Evolutionary conservation across 805 yeast species (phyloP).

Genomic region (Yamadazyma scolyti): DNA sequence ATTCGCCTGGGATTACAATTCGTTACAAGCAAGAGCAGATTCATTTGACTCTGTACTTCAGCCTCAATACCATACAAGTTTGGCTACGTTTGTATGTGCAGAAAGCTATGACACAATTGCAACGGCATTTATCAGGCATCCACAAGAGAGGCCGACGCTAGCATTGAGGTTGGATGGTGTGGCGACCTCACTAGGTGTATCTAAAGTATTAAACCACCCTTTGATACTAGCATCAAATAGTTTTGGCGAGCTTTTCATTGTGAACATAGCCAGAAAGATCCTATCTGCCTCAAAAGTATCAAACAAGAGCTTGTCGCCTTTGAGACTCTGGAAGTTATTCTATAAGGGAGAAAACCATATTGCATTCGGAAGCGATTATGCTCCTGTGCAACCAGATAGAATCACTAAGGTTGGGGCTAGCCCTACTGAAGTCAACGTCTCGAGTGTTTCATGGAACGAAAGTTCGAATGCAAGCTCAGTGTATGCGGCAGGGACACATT

Average conservation of each 20-base stretch:
- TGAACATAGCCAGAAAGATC: slow-evolving; percentile 36
- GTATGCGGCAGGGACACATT: slow-evolving; percentile 50
- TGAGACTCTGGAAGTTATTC: slow-evolving; percentile 32
- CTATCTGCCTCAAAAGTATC: slow-evolving; percentile 30
- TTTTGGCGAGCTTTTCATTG: slow-evolving; percentile 32
- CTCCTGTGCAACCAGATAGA: slow-evolving; percentile 27
- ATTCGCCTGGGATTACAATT: slow-evolving; percentile 22
- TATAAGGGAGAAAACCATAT: slow-evolving; percentile 9
- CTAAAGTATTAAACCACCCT: slow-evolving; percentile 36
- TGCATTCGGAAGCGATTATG: slow-evolving; percentile 24
- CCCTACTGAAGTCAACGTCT: slow-evolving; percentile 49
- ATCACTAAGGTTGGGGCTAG: slow-evolving; percentile 22
- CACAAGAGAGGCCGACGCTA: slow-evolving; percentile 30
- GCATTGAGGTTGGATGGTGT: slow-evolving; percentile 29
- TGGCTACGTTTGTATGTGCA: slow-evolving; percentile 23
- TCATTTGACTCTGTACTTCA: slow-evolving; percentile 21
- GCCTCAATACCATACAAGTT: slow-evolving; percentile 25
- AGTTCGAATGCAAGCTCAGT: slow-evolving; percentile 36
- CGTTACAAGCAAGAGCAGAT: slow-evolving; percentile 22
- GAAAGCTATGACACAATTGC: slow-evolving; percentile 26
- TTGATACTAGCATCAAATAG: slow-evolving; percentile 30
- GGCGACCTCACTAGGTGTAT: slow-evolving; percentile 23
- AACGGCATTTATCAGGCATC: slow-evolving; percentile 26
- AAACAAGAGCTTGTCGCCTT: slow-evolving; percentile 36
- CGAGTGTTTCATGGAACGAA: slow-evolving; percentile 58